These are phyloP conservation scores for Penicillium paneum DNA, from an alignment of 2,329 filamentous ascomycete genomes.

Conservation along the genomic window DNA sequence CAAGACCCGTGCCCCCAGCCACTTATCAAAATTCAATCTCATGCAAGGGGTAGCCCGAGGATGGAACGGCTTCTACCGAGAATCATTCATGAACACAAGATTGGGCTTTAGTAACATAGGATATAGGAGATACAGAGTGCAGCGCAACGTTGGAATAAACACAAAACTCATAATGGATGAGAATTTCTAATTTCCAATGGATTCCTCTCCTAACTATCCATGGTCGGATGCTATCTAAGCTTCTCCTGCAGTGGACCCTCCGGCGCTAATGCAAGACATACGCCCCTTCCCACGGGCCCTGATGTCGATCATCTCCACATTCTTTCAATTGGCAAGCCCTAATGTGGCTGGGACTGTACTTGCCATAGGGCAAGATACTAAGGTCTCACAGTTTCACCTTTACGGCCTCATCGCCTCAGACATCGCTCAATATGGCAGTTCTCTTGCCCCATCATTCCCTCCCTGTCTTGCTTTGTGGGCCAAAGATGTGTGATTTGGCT, in stretches of 20 bases:
- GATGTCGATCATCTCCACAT: constrained; percentile 14
- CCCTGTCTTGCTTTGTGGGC: background rate
- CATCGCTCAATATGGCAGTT: background rate
- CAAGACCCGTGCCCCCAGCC: background rate
- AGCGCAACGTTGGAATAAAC: background rate
- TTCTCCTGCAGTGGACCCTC: background rate
- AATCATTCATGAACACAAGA: constrained; percentile 8
- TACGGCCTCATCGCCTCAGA: background rate
- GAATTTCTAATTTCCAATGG: background rate
- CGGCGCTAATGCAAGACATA: constrained; percentile 21
- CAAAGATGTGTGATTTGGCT: background rate
- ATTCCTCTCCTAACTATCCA: background rate
- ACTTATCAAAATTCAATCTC: constrained; percentile 7
- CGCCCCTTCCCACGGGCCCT: constrained; percentile 12
- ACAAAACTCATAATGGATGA: background rate
- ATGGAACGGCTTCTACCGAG: background rate
- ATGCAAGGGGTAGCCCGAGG: constrained; percentile 21
- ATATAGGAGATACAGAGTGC: background rate
- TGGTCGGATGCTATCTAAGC: background rate
- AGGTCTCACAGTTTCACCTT: constrained; percentile 5
- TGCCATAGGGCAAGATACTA: constrained; percentile 6
- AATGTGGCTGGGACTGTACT: constrained; percentile 17
- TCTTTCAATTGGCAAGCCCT: constrained; percentile 1
- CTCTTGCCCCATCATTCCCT: background rate
- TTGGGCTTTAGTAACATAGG: background rate